These are phyloP conservation scores for Beauveria caledonica DNA, from an alignment of 2,329 filamentous ascomycete genomes.

Conservation along the genomic window DNA sequence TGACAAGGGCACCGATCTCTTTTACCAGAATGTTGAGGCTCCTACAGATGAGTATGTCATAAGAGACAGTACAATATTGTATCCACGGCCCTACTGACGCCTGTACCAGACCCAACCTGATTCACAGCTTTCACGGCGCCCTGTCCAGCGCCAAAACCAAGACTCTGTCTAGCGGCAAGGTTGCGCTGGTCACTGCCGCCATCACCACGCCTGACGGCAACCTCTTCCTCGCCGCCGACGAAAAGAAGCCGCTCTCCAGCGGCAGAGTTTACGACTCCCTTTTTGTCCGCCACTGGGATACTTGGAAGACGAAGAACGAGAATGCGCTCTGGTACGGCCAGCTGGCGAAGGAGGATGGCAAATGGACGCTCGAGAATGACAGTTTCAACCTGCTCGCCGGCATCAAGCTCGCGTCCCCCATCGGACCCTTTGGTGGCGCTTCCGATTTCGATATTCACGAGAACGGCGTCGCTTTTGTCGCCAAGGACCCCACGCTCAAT, in stretches of 20 bases:
- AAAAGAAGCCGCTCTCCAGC: conserved; percentile 50
- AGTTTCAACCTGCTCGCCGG: conserved; percentile 58
- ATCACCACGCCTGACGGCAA: conserved; percentile 60
- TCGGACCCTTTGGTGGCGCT: conserved; percentile 69
- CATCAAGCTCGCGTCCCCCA: conserved; percentile 54
- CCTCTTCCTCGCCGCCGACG: conserved; percentile 57
- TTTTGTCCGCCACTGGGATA: conserved; percentile 78
- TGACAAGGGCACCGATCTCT: conserved; percentile 40
- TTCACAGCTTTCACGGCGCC: conserved; percentile 41
- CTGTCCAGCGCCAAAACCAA: conserved; percentile 54
- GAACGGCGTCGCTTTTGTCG: conserved; percentile 61
- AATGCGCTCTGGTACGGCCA: conserved; percentile 67
- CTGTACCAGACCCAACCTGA: conserved; percentile 28
- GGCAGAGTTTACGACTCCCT: conserved; percentile 66
- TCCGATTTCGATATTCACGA: conserved; percentile 71
- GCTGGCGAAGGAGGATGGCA: conserved; percentile 37
- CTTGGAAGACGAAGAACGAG: conserved; percentile 60
- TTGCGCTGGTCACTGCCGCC: conserved; percentile 53
- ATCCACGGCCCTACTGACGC: not conserved
- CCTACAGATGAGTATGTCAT: conserved; percentile 31
- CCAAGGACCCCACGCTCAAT: conserved; percentile 64
- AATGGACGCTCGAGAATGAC: conserved; percentile 33
- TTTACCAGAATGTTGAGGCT: conserved; percentile 29
- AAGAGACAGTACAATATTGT: not conserved
- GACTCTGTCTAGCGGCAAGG: conserved; percentile 37